Percentiles rank a stretch among this genome's conserved stretches.
Conservation (phyloP, 805 yeast species). For the Monosporozyma siamensis region DNA sequence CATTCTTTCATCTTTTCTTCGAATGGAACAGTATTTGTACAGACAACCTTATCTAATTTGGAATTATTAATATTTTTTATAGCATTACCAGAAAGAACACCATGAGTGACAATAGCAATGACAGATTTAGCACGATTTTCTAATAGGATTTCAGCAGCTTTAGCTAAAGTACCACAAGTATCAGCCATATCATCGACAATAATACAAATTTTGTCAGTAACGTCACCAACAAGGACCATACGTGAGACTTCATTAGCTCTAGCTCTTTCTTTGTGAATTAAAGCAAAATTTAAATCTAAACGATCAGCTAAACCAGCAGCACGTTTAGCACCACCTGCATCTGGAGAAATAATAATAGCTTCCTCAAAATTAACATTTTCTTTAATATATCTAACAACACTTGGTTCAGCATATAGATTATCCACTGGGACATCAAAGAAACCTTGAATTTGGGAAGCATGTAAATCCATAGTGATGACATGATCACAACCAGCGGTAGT, state of each 20-base stretch:
- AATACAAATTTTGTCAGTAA: constrained; percentile 61
- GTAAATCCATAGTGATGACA: constrained; percentile 79
- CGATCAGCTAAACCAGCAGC: constrained; percentile 81
- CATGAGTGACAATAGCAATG: constrained; percentile 77
- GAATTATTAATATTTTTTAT: constrained; percentile 61
- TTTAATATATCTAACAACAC: constrained; percentile 63
- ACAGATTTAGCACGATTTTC: constrained; percentile 63
- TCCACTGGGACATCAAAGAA: constrained; percentile 78
- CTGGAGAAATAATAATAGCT: constrained; percentile 75
- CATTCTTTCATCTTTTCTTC: constrained; percentile 51
- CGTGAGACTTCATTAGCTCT: constrained; percentile 75
- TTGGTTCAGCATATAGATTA: constrained; percentile 76
- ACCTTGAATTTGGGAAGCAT: constrained; percentile 85
- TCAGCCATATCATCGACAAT: constrained; percentile 87
- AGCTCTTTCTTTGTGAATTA: constrained; percentile 78
- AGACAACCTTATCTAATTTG: constrained; percentile 57
- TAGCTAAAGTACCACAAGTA: constrained; percentile 78
- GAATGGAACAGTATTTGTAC: constrained; percentile 75
- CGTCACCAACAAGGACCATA: constrained; percentile 84
- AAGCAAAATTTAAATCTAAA: constrained; percentile 69
- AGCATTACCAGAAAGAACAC: constrained; percentile 69
- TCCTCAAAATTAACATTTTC: constrained; percentile 50
- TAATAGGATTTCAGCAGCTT: constrained; percentile 68
- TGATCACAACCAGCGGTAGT: constrained; percentile 82
- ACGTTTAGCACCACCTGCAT: constrained; percentile 86